A percentile compares a stretch with the other conserved stretches of the same genome.
Evolutionary conservation across 495 filamentous ascomycete species (phyloP).

Genomic region (Pseudomonodictys pantanalensis): DNA sequence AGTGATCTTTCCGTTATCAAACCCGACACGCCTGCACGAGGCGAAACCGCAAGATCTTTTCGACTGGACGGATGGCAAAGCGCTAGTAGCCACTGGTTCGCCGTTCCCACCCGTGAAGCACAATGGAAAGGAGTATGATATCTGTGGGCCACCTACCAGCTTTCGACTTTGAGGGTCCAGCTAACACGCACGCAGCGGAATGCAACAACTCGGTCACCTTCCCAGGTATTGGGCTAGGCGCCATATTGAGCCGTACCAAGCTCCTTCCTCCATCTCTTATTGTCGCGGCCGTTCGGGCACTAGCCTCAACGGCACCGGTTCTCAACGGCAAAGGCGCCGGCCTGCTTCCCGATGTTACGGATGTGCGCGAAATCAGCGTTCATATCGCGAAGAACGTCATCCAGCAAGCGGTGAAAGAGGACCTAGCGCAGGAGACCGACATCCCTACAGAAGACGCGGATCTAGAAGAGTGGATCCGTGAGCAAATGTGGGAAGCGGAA

Average conservation of each 20-base stretch:
- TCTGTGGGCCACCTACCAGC: constrained; percentile 46
- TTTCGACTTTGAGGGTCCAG: background rate
- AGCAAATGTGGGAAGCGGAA: constrained; percentile 85
- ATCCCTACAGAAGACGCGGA: constrained; percentile 57
- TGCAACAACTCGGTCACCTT: constrained; percentile 91
- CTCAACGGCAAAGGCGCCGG: constrained; percentile 55
- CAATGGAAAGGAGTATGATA: constrained; percentile 60
- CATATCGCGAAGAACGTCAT: constrained; percentile 80
- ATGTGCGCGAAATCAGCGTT: constrained; percentile 73
- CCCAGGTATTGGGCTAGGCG: constrained; percentile 80
- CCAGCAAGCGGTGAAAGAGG: constrained; percentile 64
- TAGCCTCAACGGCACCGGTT: constrained; percentile 69
- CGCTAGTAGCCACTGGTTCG: constrained; percentile 79
- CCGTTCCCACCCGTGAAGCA: constrained; percentile 77
- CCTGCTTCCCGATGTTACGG: constrained; percentile 71
- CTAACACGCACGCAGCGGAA: constrained; percentile 54
- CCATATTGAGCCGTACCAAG: constrained; percentile 62
- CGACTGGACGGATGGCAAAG: constrained; percentile 73
- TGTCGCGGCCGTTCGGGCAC: constrained; percentile 70
- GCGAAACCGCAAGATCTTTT: constrained; percentile 75
- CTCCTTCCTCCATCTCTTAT: constrained; percentile 75
- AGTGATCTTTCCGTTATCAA: constrained; percentile 81
- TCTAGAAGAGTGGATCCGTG: constrained; percentile 75
- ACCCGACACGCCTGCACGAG: constrained; percentile 83
- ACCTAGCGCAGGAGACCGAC: constrained; percentile 56